Percentiles rank a stretch among this genome's conserved stretches.
Conservation (phyloP, 2,329 filamentous ascomycete genomes). For the Bimuria novae-zelandiae region DNA sequence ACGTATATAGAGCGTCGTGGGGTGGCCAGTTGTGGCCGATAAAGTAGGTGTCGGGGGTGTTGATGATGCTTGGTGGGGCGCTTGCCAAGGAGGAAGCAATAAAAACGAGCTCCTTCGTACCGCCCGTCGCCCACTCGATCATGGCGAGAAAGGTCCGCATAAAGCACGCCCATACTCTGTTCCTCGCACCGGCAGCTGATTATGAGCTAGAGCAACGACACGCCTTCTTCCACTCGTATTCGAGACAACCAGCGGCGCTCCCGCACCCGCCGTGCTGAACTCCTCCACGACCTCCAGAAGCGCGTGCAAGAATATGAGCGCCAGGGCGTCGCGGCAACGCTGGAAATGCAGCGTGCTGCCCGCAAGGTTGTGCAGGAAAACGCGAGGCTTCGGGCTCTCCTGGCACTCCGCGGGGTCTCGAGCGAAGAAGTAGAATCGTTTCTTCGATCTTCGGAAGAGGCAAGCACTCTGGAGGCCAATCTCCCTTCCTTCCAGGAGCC, state of each 20-base stretch:
- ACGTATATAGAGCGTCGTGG: no score
- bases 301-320: constrained; percentile 65
- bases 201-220: background rate
- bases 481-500: background rate
- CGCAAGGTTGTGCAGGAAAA: constrained; percentile 71
- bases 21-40: no score
- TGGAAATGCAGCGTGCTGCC: constrained; percentile 71
- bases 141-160: background rate
- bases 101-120: no score
- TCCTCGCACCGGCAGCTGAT: background rate
- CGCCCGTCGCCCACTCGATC: no score
- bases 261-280: constrained; percentile 71
- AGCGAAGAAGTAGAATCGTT: constrained; percentile 26
- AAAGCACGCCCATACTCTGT: background rate
- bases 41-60: no score
- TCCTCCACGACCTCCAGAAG: constrained; percentile 68
- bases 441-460: constrained; percentile 19
- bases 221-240: constrained; percentile 55
- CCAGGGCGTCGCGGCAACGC: constrained; percentile 66
- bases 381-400: constrained; percentile 61
- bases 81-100: no score
- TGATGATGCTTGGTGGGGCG: no score
- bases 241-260: constrained; percentile 77
- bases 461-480: background rate
- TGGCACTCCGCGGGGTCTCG: constrained; percentile 44